phyloP scores from a whole-genome alignment of 352 stramenopile species.

The Phytophthora pisi region DNA sequence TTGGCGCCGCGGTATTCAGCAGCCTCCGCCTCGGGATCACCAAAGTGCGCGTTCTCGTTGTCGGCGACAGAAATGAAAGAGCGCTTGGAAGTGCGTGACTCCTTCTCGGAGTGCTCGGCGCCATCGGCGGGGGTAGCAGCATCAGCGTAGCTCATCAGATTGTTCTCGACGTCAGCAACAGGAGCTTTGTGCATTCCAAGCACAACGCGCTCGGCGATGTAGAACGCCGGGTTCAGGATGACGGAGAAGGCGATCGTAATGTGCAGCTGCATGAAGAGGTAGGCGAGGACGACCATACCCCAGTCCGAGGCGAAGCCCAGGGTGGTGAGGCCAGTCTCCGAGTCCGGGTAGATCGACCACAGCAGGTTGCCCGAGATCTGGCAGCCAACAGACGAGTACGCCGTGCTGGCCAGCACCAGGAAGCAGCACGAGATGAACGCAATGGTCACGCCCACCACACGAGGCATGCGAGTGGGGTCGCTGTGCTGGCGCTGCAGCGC shows the following conservation, averaged over 20 bases:
- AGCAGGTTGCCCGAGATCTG: constrained; percentile 62
- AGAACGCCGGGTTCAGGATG: constrained; percentile 41
- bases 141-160: constrained; percentile 15
- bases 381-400: constrained; percentile 52
- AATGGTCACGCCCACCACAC: constrained; percentile 49
- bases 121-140: background rate
- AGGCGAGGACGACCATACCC: constrained; percentile 38
- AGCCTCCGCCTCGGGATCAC: constrained; percentile 21
- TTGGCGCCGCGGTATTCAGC: constrained; percentile 45
- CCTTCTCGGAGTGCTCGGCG: background rate
- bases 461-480: constrained; percentile 53
- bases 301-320: constrained; percentile 39
- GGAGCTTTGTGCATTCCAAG: constrained; percentile 44
- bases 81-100: background rate
- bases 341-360: constrained; percentile 49
- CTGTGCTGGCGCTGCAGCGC: constrained; percentile 35
- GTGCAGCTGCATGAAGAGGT: constrained; percentile 45
- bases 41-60: constrained; percentile 5
- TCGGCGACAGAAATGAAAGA: background rate
- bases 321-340: constrained; percentile 17
- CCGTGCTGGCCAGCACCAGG: constrained; percentile 39
- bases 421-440: constrained; percentile 50
- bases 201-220: constrained; percentile 41
- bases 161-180: constrained; percentile 31
- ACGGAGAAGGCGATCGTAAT: constrained; percentile 36